These are phyloP conservation scores for Sinapis alba DNA, from an alignment of 441 rosid genomes.

Conservation along the genomic window DNA sequence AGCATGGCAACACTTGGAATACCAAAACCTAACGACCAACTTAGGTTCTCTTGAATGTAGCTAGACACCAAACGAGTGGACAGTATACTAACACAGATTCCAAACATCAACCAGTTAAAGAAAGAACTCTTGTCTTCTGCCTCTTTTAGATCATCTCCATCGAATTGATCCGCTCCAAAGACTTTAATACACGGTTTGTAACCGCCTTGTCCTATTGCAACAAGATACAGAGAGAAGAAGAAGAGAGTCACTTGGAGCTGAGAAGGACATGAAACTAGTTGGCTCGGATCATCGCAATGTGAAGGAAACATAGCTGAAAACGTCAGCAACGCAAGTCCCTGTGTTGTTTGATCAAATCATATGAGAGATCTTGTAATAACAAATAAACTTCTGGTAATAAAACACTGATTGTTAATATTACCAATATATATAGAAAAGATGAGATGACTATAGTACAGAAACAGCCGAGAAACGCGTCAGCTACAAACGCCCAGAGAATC, in stretches of 20 bases:
- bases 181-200: constrained; percentile 59
- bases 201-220: constrained; percentile 56
- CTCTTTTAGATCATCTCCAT: constrained; percentile 43
- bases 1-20: constrained; percentile 49
- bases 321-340: constrained; percentile 62
- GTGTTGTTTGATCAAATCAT: constrained; percentile 22
- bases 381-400: neutral
- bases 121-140: constrained; percentile 52
- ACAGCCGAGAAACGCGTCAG: constrained; percentile 65
- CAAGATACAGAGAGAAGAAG: constrained; percentile 48
- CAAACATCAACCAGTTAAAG: constrained; percentile 67
- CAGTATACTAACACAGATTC: constrained; percentile 37
- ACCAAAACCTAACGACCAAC: constrained; percentile 60
- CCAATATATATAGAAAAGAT: constrained; percentile 56
- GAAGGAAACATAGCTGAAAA: constrained; percentile 47
- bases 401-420: constrained; percentile 4
- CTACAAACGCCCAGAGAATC: constrained; percentile 58
- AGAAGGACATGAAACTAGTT: neutral
- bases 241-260: constrained; percentile 42
- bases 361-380: neutral
- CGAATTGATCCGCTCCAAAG: constrained; percentile 68
- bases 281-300: constrained; percentile 16
- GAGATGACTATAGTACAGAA: constrained; percentile 56
- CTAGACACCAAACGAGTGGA: constrained; percentile 32
- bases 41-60: constrained; percentile 57